A percentile compares a stretch with the other conserved stretches of the same genome.
Conservation (phyloP, 495 filamentous ascomycete genomes). For the Arthonia radiata region DNA sequence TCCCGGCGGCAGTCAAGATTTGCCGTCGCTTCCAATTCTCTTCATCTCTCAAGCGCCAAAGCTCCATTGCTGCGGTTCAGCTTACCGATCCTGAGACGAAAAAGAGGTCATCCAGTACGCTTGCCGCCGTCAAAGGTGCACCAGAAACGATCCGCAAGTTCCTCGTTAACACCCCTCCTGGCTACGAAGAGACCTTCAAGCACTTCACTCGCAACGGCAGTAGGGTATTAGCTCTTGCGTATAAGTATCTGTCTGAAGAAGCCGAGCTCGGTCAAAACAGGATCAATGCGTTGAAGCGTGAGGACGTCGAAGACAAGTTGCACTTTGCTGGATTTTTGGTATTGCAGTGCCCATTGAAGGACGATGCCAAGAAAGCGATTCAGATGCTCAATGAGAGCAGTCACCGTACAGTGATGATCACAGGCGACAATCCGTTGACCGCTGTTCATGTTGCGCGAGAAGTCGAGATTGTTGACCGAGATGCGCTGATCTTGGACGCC, state of each 20-base stretch:
- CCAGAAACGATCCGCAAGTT: slow-evolving; percentile 90
- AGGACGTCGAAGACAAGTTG: slow-evolving; percentile 68
- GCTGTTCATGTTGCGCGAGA: slow-evolving; percentile 86
- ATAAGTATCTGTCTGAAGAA: slow-evolving; percentile 66
- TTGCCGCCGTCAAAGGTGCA: slow-evolving; percentile 88
- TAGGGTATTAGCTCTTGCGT: slow-evolving; percentile 77
- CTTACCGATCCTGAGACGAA: slow-evolving; percentile 38
- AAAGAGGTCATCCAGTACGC: slow-evolving; percentile 53
- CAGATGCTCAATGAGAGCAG: slow-evolving; percentile 97
- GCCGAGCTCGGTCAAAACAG: slow-evolving; percentile 53
- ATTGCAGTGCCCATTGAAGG: slow-evolving; percentile 84
- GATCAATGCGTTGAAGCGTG: slow-evolving; percentile 80
- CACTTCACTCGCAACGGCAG: slow-evolving; percentile 89
- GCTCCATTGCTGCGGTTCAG: slow-evolving; percentile 65
- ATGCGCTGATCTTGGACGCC: slow-evolving; percentile 81
- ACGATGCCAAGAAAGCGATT: slow-evolving; percentile 79
- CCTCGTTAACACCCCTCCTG: slow-evolving; percentile 53
- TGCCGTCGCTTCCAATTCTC: slow-evolving; percentile 97
- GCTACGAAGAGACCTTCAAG: slow-evolving; percentile 97
- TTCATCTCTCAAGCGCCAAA: slow-evolving; percentile 84
- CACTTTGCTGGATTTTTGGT: slow-evolving; percentile 89
- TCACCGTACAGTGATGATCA: slow-evolving; percentile 98
- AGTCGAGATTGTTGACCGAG: slow-evolving; percentile 93
- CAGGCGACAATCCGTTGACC: slow-evolving; percentile 91
- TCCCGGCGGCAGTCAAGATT: slow-evolving; percentile 50